Conservation (phyloP, 306 rosid species). For the Alnus glutinosa region DNA sequence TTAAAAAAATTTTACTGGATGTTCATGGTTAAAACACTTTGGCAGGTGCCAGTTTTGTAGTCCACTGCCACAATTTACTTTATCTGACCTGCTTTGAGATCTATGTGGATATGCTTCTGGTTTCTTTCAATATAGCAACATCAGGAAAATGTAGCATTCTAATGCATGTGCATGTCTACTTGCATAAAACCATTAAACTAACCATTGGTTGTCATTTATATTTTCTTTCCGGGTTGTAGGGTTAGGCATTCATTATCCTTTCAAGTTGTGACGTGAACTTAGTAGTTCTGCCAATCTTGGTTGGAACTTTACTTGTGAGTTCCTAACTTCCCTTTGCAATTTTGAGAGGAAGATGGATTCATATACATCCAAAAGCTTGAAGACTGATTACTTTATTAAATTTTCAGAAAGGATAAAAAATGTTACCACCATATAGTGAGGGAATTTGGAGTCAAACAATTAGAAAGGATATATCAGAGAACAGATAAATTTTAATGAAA, state of each 20-base stretch:
- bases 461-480: neutral
- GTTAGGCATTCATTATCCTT: neutral
- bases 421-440: too few species aligned
- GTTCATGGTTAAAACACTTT: neutral
- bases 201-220: neutral
- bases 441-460: neutral
- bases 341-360: neutral
- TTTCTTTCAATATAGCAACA: neutral
- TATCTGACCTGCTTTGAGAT: neutral
- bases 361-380: neutral
- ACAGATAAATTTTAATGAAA: too few species aligned
- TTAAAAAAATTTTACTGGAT: neutral
- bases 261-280: neutral
- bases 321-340: neutral
- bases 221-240: neutral
- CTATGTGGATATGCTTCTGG: neutral
- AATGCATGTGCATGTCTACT: neutral
- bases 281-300: neutral
- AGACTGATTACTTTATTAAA: neutral
- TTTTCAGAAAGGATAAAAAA: neutral
- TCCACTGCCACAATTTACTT: neutral
- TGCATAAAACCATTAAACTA: neutral
- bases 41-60: neutral
- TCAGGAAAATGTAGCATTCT: neutral
- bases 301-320: too few species aligned